A percentile compares a stretch with the other conserved stretches of the same genome.
Evolutionary conservation across 179 eudicot species (phyloP).

Genomic region (Beta lomatogona): DNA sequence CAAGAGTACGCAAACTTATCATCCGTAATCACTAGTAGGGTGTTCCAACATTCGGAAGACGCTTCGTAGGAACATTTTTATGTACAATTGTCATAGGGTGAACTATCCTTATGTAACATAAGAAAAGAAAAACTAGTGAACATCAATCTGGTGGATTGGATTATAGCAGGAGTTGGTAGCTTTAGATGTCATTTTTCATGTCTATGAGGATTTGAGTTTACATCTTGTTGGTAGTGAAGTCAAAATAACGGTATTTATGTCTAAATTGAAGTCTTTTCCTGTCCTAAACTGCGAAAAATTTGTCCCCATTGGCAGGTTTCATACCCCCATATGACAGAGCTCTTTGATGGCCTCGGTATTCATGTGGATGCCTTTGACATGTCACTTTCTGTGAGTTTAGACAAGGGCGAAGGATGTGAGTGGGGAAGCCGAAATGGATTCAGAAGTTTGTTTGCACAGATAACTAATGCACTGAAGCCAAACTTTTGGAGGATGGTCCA

Average conservation of each 20-base stretch:
- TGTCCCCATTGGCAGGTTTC: conserved; percentile 70
- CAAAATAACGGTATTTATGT: neutral
- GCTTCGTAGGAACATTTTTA: no score
- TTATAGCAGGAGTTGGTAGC: neutral
- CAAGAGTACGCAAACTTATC: no score
- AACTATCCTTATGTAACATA: no score
- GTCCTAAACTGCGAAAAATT: conserved; percentile 36
- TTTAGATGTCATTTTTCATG: neutral
- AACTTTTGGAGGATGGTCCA: conserved; percentile 79
- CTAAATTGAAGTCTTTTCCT: conserved; percentile 2
- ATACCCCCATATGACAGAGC: conserved; percentile 85
- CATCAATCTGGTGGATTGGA: neutral
- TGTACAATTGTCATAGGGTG: no score
- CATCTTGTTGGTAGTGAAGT: neutral
- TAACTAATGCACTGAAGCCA: conserved; percentile 65
- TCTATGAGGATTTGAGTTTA: neutral
- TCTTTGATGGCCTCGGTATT: conserved; percentile 79
- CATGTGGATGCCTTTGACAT: conserved; percentile 84
- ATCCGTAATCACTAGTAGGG: no score
- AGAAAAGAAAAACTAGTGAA: no score
- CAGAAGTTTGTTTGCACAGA: conserved; percentile 73
- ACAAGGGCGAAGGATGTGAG: conserved; percentile 69
- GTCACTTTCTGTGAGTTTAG: conserved; percentile 90
- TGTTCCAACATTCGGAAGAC: no score
- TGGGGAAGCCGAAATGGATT: conserved; percentile 89